Conservation (phyloP, 805 yeast genomes). For the Metschnikowia corniflorae region DNA sequence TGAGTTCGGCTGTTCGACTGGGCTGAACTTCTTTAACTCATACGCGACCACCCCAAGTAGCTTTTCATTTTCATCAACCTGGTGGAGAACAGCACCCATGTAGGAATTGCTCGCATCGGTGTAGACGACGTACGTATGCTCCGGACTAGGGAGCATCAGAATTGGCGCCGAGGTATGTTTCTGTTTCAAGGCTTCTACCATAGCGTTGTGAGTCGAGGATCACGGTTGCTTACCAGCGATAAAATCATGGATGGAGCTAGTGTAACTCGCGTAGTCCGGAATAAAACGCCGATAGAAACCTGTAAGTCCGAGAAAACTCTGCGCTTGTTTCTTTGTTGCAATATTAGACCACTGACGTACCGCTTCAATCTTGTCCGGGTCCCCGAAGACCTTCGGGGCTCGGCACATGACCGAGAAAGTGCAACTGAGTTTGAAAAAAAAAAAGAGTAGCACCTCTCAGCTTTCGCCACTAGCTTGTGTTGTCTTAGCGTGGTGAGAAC, state of each 20-base stretch:
- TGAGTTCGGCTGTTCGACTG: slow-evolving; percentile 1
- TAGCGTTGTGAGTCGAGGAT: background rate
- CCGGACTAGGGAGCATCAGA: slow-evolving; percentile 1
- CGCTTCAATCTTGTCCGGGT: background rate
- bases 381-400: background rate
- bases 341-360: background rate
- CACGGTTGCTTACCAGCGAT: background rate
- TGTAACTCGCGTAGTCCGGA: slow-evolving; percentile 1
- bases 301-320: background rate
- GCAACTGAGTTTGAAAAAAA: background rate
- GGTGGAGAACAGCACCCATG: slow-evolving; percentile 4
- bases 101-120: slow-evolving; percentile 1
- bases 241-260: slow-evolving; percentile 2
- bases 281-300: slow-evolving; percentile 1
- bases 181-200: background rate
- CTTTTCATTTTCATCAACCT: slow-evolving; percentile 1
- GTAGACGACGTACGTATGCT: background rate
- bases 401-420: background rate
- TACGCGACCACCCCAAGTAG: slow-evolving; percentile 1
- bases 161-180: background rate
- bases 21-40: background rate
- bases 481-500: slow-evolving; percentile 1
- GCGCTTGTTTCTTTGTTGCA: background rate
- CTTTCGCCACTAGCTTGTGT: background rate
- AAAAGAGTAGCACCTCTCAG: background rate